These are phyloP conservation scores for Nakazawaea wickerhamii DNA, from an alignment of 805 yeast genomes.

Conservation along the genomic window DNA sequence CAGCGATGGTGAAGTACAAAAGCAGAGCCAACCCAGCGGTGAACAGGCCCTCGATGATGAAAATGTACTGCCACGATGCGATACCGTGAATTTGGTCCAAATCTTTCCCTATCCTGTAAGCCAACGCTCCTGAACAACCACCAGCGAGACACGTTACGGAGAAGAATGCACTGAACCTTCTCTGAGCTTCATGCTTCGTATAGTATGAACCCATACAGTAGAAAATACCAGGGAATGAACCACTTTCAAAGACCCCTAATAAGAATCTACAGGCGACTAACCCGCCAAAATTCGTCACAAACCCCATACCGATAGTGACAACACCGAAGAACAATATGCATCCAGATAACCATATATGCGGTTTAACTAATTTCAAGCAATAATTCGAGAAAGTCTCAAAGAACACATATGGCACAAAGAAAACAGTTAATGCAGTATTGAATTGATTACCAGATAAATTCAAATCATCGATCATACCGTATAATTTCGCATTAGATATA, in stretches of 20 bases:
- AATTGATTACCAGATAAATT: constrained; percentile 51
- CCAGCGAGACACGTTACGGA: constrained; percentile 44
- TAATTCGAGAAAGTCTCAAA: constrained; percentile 29
- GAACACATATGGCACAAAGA: constrained; percentile 29
- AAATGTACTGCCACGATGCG: constrained; percentile 46
- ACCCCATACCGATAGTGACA: constrained; percentile 38
- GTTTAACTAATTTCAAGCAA: constrained; percentile 31
- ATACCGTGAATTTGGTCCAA: constrained; percentile 33
- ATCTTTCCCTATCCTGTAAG: constrained; percentile 35
- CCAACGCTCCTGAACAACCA: constrained; percentile 46
- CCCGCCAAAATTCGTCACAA: constrained; percentile 32
- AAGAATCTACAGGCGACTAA: constrained; percentile 37
- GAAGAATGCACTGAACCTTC: constrained; percentile 33
- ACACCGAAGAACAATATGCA: constrained; percentile 36
- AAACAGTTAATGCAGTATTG: constrained; percentile 53
- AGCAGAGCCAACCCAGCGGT: constrained; percentile 40
- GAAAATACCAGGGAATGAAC: constrained; percentile 40
- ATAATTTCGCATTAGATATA: constrained; percentile 73
- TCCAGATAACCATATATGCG: constrained; percentile 36
- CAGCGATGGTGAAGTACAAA: constrained; percentile 48
- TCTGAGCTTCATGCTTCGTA: constrained; percentile 34
- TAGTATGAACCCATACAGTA: constrained; percentile 38
- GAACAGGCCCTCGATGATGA: constrained; percentile 41
- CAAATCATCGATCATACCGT: constrained; percentile 57
- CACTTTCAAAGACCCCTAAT: constrained; percentile 38